Evolutionary conservation across 345 rosid species (phyloP).

Genomic region (Heritiera fomes): DNA sequence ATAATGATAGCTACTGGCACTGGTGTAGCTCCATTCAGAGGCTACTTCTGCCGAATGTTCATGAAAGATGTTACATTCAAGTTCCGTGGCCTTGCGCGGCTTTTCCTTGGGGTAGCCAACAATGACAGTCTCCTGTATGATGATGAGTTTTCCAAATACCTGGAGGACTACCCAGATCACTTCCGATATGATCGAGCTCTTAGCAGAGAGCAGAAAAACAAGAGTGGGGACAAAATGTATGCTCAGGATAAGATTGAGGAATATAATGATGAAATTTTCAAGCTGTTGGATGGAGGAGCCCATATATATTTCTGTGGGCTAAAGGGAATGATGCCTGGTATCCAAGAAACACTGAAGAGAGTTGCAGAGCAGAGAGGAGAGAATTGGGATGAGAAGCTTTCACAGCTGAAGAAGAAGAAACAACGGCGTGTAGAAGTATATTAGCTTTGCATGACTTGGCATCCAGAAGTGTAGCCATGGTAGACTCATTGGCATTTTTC

Average conservation of each 20-base stretch:
- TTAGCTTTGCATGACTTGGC: conserved; percentile 16
- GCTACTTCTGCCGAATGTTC: conserved; percentile 93
- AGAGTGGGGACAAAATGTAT: conserved; percentile 91
- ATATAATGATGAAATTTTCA: conserved; percentile 87
- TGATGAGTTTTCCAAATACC: conserved; percentile 80
- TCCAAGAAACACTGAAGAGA: conserved; percentile 83
- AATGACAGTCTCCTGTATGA: conserved; percentile 91
- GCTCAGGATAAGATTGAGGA: conserved; percentile 98
- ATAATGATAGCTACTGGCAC: conserved; percentile 99
- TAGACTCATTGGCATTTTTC: conserved; percentile 12
- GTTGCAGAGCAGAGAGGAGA: conserved; percentile 90
- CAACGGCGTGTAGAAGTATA: conserved; percentile 99
- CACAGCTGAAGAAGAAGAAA: conserved; percentile 94
- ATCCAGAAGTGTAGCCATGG: conserved; percentile 1
- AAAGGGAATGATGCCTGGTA: conserved; percentile 98
- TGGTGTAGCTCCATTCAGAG: conserved; percentile 92
- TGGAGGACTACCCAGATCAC: conserved; percentile 66
- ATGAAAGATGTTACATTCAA: conserved; percentile 82
- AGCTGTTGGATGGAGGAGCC: conserved; percentile 80
- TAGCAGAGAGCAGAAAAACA: conserved; percentile 91
- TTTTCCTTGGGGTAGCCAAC: conserved; percentile 99
- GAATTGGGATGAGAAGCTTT: conserved; percentile 92
- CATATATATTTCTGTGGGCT: conserved; percentile 99
- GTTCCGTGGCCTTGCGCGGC: conserved; percentile 93
- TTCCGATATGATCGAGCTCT: conserved; percentile 86